Base-by-base conservation (phyloP, 208 protist species). In the Hexamita inflata region DNA sequence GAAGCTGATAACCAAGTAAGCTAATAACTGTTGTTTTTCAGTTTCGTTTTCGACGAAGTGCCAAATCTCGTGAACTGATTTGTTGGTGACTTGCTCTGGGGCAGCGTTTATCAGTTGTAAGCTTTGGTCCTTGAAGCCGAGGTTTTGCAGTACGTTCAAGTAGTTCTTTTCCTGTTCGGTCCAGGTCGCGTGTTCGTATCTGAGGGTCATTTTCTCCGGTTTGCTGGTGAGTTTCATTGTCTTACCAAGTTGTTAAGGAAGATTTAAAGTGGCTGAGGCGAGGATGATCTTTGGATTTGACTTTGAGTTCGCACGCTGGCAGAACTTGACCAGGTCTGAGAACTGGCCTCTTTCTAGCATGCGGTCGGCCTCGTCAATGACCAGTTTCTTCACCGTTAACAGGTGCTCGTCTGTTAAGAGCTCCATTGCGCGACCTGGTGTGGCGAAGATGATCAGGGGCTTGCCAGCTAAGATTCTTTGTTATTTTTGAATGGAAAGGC, bases 341-440 rank as follows among this genome's bases (percentile, higher is more conserved):
- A 70, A 70, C 2, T 45, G 40, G 4, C 64, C 64, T 38, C 42
- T 45, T 38, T 70, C 30, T 49, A 70, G n/a, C 35, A 70, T 24
- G 4, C n/a, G 2, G n/a, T 70, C 64, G 24, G 64, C n/a, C 64
- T 70, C 64, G n/a, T 70, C 64, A 11, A 70, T 70, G 4, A 70
- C 64, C 4, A 70, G 2, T 49, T 34, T 70, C 9, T 70, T 38
- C n/a, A n/a, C n/a, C n/a, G n/a, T n/a, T 24, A 70, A 32, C 32
- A 13, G 7, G 9, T 4, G 11, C 11, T 11, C 2, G 35, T 70
- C 64, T n/a, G 40, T 19, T n/a, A 70, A 45, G 7, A 70, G 15
- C 11, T 70, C 64, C 11, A 28, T 24, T 19, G 42, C 15, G 9
- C 64, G 9, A n/a, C 64, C 64, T 11, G 64, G 64, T n/a, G 64